Base-by-base conservation (phyloP, 2,329 filamentous ascomycete genomes). In the Aphanoascus verrucosus region DNA sequence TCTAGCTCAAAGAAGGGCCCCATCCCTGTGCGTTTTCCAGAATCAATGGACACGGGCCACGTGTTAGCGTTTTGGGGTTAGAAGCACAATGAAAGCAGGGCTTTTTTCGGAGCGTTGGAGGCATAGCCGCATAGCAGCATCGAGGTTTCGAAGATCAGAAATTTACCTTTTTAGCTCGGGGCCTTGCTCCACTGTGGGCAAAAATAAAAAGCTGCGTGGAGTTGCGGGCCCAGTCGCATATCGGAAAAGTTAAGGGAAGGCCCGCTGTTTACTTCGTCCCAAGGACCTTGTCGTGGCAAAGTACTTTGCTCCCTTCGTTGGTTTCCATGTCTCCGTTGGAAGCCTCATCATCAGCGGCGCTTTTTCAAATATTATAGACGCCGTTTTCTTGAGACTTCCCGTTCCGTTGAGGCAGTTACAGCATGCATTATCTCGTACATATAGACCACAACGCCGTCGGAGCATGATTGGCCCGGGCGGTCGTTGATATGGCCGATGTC, bases 31-130 rank as follows among this genome's bases (percentile, higher is more conserved):
- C 38, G 42, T 31, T 35, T 35, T 43, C 40, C 38, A 34, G 48
- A 50, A 43, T 32, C 48, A 49, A 50, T 50, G 17, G 38, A 43
- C 40, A 43, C 48, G 38, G 38, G 40, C 37, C 48, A 50, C 38
- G 48, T 50, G 48, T 50, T 42, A 43, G 23, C 34, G 48, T 38
- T 42, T 43, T 28, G 48, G 19, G 17, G 38, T 37, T 1, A 14
- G 5, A 42, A 38, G 17, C 2, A 50, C 14, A 35, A 8, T 42
- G 19, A 5, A n/a, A 15, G 11, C 15, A 34, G 48, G 23, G 48
- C 15, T 15, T 9, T 41, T 41, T n/a, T 17, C 9, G 20, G 19
- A 11, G 14, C 14, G 4, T 50, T 43, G 17, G 23, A 34, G 8
- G 14, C 40, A 35, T 17, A 40, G n/a, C n/a, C n/a, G n/a, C n/a